phyloP scores from a whole-genome alignment of 1,284 basidiomycete species.

The Sporisorium scitamineum region DNA sequence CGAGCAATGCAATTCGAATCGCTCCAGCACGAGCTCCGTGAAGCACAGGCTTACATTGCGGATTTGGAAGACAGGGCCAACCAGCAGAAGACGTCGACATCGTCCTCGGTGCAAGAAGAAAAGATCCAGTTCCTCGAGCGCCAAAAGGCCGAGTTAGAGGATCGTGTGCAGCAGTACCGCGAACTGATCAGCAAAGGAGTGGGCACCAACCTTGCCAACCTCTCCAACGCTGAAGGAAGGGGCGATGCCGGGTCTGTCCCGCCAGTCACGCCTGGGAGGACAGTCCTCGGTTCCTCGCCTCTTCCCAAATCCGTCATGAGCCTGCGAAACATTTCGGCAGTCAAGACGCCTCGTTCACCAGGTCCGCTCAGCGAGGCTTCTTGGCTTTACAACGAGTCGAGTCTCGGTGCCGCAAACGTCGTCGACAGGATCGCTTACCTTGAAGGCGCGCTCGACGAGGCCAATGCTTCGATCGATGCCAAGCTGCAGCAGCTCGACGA shows the following conservation, averaged over 20 bases:
- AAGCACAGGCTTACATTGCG: conserved; percentile 22
- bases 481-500: conserved; percentile 54
- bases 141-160: conserved; percentile 44
- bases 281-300: conserved; percentile 28
- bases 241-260: conserved; percentile 8
- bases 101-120: conserved; percentile 27
- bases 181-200: conserved; percentile 49
- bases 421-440: conserved; percentile 47
- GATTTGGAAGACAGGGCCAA: conserved; percentile 19
- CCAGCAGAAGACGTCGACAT: conserved; percentile 11
- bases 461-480: conserved; percentile 55
- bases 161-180: conserved; percentile 46
- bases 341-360: conserved; percentile 47
- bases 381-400: conserved; percentile 58
- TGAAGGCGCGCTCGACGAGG: conserved; percentile 50
- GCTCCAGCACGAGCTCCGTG: conserved; percentile 20
- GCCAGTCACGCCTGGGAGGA: conserved; percentile 30
- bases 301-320: conserved; percentile 46
- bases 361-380: conserved; percentile 51
- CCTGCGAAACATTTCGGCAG: conserved; percentile 41
- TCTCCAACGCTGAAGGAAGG: conserved; percentile 17
- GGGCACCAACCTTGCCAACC: conserved; percentile 38
- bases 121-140: conserved; percentile 28
- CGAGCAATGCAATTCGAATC: conserved; percentile 16
- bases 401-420: conserved; percentile 47